Base-by-base conservation (phyloP, 129 eudicot species). In the Cynara cardunculus region DNA sequence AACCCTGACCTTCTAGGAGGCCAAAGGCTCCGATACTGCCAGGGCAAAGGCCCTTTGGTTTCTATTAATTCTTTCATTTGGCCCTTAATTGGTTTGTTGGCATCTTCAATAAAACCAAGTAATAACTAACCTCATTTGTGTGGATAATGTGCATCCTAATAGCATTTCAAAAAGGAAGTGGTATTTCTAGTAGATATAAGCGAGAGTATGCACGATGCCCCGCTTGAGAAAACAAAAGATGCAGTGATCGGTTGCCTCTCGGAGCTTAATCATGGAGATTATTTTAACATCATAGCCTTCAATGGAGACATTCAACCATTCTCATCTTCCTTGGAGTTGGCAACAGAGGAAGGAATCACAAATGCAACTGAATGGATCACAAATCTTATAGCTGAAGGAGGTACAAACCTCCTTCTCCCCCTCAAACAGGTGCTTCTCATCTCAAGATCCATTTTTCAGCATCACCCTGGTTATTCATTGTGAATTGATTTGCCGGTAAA, bases 201-300 rank as follows among this genome's bases (percentile, higher is more conserved):
- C 71, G 89, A 85, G 84, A 96, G 99, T 89, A 96, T 96, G 99
- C 85, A 18, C 25, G 98, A 88, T 74, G 85, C 75, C 39, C 93
- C 97, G 16, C 79, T 93, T 41, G 93, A 92, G 79, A 82, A 88
- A 65, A 83, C 86, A 37, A 96, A 89, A 80, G 53, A 84, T 34
- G 96, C 95, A 28, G 73, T 96, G 77, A 73, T 87, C 67, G 87
- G 77, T 19, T 87, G 88, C 68, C 87, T 96, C 24, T 73, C 73
- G 19, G 84, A 88, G 75, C 91, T 96, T 32, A 84, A 82, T 56
- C 90, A 85, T 39, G 81, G 49, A 66, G 99, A 96, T 85, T 39
- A 81, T 76, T 93, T 96, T 76, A 96, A 93, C 87, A 87, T 96
- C 81, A 87, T 96, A 73, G 93, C 97, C 59, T 93, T 92, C 77